Percentiles rank a stretch among this genome's conserved stretches.
phyloP scores from a whole-genome alignment of 495 filamentous ascomycete species.

The Clohesyomyces aquaticus region DNA sequence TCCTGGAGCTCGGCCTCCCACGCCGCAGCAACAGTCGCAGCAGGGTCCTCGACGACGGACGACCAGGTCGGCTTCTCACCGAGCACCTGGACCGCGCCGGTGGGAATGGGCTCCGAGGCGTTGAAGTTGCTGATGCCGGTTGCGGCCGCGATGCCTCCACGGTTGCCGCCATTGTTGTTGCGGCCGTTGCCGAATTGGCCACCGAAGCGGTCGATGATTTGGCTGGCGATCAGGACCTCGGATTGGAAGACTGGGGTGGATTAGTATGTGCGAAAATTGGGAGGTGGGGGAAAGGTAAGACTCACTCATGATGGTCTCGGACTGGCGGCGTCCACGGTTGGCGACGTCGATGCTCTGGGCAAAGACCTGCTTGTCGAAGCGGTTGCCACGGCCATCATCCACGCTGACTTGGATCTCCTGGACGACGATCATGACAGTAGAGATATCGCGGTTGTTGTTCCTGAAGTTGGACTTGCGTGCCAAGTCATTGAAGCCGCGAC shows the following conservation, averaged over 20 bases:
- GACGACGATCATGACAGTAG: constrained; percentile 34
- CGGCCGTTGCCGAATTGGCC: not conserved
- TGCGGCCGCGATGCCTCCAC: constrained; percentile 1
- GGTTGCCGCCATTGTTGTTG: constrained; percentile 8
- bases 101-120: not conserved
- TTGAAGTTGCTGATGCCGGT: not conserved
- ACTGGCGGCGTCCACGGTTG: constrained; percentile 29
- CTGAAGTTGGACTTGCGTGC: constrained; percentile 30
- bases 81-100: constrained; percentile 30
- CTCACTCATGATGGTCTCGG: constrained; percentile 37
- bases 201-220: constrained; percentile 13
- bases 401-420: constrained; percentile 30
- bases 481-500: constrained; percentile 27
- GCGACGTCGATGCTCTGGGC: constrained; percentile 34
- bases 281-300: constrained; percentile 2
- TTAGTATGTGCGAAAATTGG: constrained; percentile 2
- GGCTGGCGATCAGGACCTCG: constrained; percentile 18
- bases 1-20: constrained; percentile 31
- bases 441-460: constrained; percentile 6
- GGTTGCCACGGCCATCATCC: constrained; percentile 31
- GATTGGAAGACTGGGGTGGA: constrained; percentile 25
- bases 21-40: constrained; percentile 20
- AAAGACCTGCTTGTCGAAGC: constrained; percentile 27
- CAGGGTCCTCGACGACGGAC: constrained; percentile 29
- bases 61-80: constrained; percentile 33